Base-by-base conservation (phyloP, 768 basidiomycete species). In the Hericium alpestre region DNA sequence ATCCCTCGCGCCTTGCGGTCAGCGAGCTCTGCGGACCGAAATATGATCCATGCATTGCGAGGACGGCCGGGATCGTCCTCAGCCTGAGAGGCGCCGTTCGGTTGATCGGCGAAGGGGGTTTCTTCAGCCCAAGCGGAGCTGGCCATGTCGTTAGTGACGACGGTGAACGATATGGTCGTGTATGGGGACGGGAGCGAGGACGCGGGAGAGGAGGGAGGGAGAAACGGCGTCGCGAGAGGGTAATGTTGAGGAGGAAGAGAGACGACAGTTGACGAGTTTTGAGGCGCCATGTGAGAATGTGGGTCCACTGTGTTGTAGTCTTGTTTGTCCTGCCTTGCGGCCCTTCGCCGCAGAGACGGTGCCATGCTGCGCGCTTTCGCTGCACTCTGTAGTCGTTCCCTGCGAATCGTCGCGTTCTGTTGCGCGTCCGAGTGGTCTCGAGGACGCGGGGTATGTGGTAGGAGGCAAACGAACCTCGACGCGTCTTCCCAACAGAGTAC, bases 251-350 rank as follows among this genome's bases (percentile, higher is more conserved):
- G 22, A 32, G 37, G 22, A 54, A 50, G 49, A 6, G 46, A 41
- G 39, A 57, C 23, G 18, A 50, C 60, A 49, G 38, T 13, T 38
- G 51, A 48, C 52, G 23, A 38, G 55, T 55, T 62, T 62, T 55
- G 15, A 16, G 43, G 18, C 18, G n/a, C 9, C 18, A 39, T 53
- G 37, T 53, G 52, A 37, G 18, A 22, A 38, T 53, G 52, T 53
- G 52, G 52, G 52, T 62, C 59, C 60, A 62, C 15, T 32, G 9
- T 20, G 2, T 56, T 61, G 58, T 32, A 54, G 58, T 23, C 22
- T 13, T 46, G 55, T 27, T 37, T 16, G 53, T 38, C 25, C 37
- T 20, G 38, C 32, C n/a, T 27, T 48, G 46, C 25, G 49, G 49
- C 54, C 54, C 38, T 13, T 51, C 10, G 49, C 3, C 16, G 23